Conservation (phyloP, 73 alveolate genomes). For the Blepharisma stoltei region DNA sequence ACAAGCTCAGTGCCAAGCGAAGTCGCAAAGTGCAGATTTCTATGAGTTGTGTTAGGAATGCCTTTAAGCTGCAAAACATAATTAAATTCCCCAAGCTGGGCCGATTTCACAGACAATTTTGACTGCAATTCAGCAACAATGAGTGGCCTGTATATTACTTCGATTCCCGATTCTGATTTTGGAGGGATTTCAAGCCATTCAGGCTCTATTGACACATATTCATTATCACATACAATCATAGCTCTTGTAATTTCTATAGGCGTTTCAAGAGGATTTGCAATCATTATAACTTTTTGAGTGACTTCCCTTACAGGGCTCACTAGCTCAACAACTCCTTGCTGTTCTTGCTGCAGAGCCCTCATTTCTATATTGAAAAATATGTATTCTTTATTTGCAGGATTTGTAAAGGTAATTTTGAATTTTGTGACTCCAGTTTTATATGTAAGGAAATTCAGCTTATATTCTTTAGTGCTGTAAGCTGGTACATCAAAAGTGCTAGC, state of each 20-base stretch:
- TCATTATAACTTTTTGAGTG: constrained; percentile 83
- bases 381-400: constrained; percentile 88
- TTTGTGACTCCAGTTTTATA: constrained; percentile 83
- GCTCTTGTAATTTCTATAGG: constrained; percentile 82
- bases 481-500: constrained; percentile 97
- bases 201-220: constrained; percentile 87
- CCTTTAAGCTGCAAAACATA: constrained; percentile 70
- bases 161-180: constrained; percentile 93
- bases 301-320: constrained; percentile 90
- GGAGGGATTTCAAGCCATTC: constrained; percentile 87
- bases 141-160: constrained; percentile 92
- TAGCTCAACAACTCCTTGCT: constrained; percentile 78
- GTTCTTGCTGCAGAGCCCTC: constrained; percentile 76
- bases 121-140: constrained; percentile 81
- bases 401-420: constrained; percentile 89
- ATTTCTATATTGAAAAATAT: constrained; percentile 76
- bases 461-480: constrained; percentile 88
- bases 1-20: constrained; percentile 96
- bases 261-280: constrained; percentile 88
- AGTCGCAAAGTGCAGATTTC: constrained; percentile 90
- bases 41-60: constrained; percentile 76
- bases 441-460: constrained; percentile 89
- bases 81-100: constrained; percentile 83
- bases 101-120: constrained; percentile 73
- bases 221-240: constrained; percentile 75